Conservation (phyloP, 176 grass and related monocot species). For the Tuctoria greenei region DNA sequence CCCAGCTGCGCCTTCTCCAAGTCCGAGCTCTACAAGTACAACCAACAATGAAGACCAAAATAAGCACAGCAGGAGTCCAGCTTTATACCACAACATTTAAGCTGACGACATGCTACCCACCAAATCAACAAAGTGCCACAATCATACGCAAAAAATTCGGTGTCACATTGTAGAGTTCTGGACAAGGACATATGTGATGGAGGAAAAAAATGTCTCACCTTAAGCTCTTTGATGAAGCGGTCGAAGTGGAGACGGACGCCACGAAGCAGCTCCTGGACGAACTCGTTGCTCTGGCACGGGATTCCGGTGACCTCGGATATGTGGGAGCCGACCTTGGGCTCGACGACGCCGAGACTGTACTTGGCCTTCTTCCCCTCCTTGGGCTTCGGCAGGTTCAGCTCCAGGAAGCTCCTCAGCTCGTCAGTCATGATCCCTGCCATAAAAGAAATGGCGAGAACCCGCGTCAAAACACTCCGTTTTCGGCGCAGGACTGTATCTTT, state of each 20-base stretch:
- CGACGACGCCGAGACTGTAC: slow-evolving; percentile 78
- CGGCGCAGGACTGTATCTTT: neutral
- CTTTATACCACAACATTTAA: neutral
- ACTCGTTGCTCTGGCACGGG: slow-evolving; percentile 80
- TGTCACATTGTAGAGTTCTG: neutral
- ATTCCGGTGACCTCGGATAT: slow-evolving; percentile 78
- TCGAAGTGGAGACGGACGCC: slow-evolving; percentile 79
- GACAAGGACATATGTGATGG: neutral
- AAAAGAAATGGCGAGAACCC: neutral
- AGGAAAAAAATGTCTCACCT: slow-evolving; percentile 31
- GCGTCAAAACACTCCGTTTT: neutral
- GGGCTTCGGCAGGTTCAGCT: slow-evolving; percentile 71
- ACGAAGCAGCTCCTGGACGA: slow-evolving; percentile 71
- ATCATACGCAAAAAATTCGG: neutral
- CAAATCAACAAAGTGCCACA: neutral
- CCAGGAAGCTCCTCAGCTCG: slow-evolving; percentile 84
- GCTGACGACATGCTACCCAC: neutral
- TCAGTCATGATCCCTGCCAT: slow-evolving; percentile 76
- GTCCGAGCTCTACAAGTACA: slow-evolving; percentile 54
- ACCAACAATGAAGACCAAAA: slow-evolving; percentile 1
- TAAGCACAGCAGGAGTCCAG: neutral
- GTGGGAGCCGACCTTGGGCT: slow-evolving; percentile 85
- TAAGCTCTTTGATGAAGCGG: slow-evolving; percentile 74
- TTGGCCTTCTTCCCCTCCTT: slow-evolving; percentile 91
- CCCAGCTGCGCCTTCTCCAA: slow-evolving; percentile 68